Base-by-base conservation (phyloP, 768 basidiomycete species). In the Podaxis sp. region DNA sequence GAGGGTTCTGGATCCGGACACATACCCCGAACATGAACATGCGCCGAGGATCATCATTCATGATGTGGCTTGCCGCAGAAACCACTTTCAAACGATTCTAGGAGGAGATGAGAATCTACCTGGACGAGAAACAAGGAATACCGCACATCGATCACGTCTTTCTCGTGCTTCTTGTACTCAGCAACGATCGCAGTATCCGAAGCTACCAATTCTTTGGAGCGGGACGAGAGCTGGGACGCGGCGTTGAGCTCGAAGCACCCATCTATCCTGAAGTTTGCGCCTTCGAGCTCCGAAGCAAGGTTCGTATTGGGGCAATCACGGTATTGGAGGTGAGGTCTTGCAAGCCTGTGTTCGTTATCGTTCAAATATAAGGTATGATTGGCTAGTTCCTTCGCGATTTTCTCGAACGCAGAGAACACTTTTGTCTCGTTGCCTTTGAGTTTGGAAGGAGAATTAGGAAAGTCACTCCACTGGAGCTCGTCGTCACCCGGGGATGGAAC, bases 21-120 rank as follows among this genome's bases (percentile, higher is more conserved):
- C 65, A 40, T 54, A 70, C 68, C 15, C 68, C 70, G 56, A 62
- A 68, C 6, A 63, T 64, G 54, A 66, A 70, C 62, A 66, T 69
- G 19, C 71, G 65, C 13, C 70, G 66, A 26, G 58, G 52, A 63
- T 72, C 70, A 46, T 68, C 70, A 49, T 70, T 69, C 68, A 72
- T 68, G 46, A 69, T 66, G 39, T 70, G 68, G 19, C 8, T 60
- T 11, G 52, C 30, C 8, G 58, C 59, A 13, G 33, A 61, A 30
- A 38, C 56, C 57, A 57, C 52, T 54, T 62, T 51, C 13, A 24
- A 24, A 1, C 51, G 52, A 58, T 63, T 66, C 65, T 66, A 17
- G 40, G 13, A 42, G n/a, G 4, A 42, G 40, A 42, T 42, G 17
- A 42, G 40, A 17, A 42, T 13, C 40, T 13, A 42, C 40, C 30